Conservation (phyloP, 805 yeast genomes). For the Peterozyma xylosa region DNA sequence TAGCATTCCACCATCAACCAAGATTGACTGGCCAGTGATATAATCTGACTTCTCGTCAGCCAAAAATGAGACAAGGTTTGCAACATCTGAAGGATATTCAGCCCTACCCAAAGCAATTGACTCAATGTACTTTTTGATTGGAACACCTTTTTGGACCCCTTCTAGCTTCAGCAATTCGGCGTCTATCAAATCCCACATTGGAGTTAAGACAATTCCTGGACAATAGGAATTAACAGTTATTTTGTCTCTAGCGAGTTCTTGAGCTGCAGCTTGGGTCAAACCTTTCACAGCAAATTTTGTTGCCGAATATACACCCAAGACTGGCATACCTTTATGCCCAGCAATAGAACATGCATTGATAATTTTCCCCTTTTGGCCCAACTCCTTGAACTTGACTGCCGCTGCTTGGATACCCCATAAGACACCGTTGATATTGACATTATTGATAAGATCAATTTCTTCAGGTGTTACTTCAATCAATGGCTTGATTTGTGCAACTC, state of each 20-base stretch:
- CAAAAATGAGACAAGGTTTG: constrained; percentile 25
- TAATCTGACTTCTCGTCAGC: constrained; percentile 29
- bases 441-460: constrained; percentile 16
- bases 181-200: constrained; percentile 26
- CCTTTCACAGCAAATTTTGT: constrained; percentile 29
- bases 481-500: constrained; percentile 21
- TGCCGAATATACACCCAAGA: constrained; percentile 24
- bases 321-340: constrained; percentile 23
- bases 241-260: constrained; percentile 26
- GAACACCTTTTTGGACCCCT: constrained; percentile 20
- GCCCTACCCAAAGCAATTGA: constrained; percentile 26
- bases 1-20: constrained; percentile 30
- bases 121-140: constrained; percentile 16
- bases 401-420: constrained; percentile 28
- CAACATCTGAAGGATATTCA: constrained; percentile 27
- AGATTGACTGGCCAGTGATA: constrained; percentile 31
- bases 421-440: constrained; percentile 24
- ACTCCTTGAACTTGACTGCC: constrained; percentile 18
- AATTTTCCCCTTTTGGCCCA: constrained; percentile 27
- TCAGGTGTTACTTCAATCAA: constrained; percentile 20
- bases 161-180: constrained; percentile 15
- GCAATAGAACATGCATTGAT: constrained; percentile 29
- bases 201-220: constrained; percentile 34
- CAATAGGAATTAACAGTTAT: constrained; percentile 31
- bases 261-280: constrained; percentile 28